Evolutionary conservation across 139 green algal species (phyloP), one percentile per base, ranked within the genome.

Genomic region (Eudorina sp.): DNA sequence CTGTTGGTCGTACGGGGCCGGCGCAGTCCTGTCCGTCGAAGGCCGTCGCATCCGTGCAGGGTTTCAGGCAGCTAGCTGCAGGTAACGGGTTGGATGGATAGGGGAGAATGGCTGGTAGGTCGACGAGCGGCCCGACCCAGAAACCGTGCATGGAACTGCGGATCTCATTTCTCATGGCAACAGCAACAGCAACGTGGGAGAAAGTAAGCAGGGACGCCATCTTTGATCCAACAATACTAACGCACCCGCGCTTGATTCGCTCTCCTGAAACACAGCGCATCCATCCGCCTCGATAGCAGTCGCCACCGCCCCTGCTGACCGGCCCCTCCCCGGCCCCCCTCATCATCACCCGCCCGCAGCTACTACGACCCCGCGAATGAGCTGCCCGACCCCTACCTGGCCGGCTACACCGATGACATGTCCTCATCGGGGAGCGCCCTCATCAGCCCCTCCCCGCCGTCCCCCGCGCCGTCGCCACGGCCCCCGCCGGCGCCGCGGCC

Each of bases 381-480:
- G 68, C 36, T 40, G 36, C 68, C 68, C 68, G 68, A 76, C 68
- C 68, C 68, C 9, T 76, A 34, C 68, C 68, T 76, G 13, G 68
- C 68, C 13, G 68, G 68, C 3, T 34, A 31, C 36, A 73, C 64
- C 64, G 18, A 73, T 58, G 51, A 58, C n/a, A n/a, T n/a, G n/a
- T n/a, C n/a, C n/a, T n/a, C n/a, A n/a, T n/a, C n/a, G n/a, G n/a
- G n/a, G n/a, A n/a, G n/a, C n/a, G n/a, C n/a, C n/a, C n/a, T n/a
- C n/a, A n/a, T n/a, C n/a, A n/a, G n/a, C n/a, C n/a, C n/a, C n/a
- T n/a, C n/a, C n/a, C n/a, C n/a, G n/a, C n/a, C n/a, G n/a, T n/a
- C n/a, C n/a, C n/a, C n/a, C n/a, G n/a, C n/a, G n/a, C n/a, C n/a
- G n/a, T n/a, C n/a, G n/a, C n/a, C n/a, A n/a, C n/a, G n/a, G n/a